Evolutionary conservation across 2,329 filamentous ascomycete species (phyloP).

Genomic region (Trichophyton equinum): DNA sequence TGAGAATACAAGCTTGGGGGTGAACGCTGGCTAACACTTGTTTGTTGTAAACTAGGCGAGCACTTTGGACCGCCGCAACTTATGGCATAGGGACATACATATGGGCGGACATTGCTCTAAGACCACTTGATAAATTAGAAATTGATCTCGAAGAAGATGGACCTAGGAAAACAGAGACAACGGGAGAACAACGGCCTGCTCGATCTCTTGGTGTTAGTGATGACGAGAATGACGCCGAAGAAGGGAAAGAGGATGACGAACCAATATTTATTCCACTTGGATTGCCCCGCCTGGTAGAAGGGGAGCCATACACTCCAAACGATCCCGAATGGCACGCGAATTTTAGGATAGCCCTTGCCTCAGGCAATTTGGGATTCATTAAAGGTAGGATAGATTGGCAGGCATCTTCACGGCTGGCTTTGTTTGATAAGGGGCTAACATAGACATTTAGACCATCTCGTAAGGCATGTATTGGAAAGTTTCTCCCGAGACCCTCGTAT

Average conservation of each 20-base stretch:
- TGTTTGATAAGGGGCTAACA: not conserved
- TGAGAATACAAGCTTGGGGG: not conserved
- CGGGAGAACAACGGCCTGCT: no score
- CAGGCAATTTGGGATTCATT: not conserved
- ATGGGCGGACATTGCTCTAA: constrained; percentile 5
- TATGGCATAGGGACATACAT: not conserved
- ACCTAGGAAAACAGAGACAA: not conserved
- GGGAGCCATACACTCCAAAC: constrained; percentile 3
- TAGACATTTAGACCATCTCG: not conserved
- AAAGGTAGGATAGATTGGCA: not conserved
- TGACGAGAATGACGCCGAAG: not conserved
- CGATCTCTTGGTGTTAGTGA: not conserved
- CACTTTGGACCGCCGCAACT: not conserved
- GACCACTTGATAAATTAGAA: constrained; percentile 1
- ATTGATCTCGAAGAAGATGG: not conserved
- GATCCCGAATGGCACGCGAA: constrained; percentile 11
- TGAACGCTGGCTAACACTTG: not conserved
- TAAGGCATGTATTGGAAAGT: no score
- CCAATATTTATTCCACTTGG: constrained; percentile 12
- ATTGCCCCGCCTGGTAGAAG: constrained; percentile 6
- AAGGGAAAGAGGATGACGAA: not conserved
- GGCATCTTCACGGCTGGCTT: not conserved
- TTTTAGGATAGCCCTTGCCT: not conserved
- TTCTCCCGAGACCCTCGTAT: not conserved
- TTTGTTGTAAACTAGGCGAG: not conserved